phyloP scores from a whole-genome alignment of 2,329 filamentous ascomycete species.

The Ceratocystis cacaofunesta region DNA sequence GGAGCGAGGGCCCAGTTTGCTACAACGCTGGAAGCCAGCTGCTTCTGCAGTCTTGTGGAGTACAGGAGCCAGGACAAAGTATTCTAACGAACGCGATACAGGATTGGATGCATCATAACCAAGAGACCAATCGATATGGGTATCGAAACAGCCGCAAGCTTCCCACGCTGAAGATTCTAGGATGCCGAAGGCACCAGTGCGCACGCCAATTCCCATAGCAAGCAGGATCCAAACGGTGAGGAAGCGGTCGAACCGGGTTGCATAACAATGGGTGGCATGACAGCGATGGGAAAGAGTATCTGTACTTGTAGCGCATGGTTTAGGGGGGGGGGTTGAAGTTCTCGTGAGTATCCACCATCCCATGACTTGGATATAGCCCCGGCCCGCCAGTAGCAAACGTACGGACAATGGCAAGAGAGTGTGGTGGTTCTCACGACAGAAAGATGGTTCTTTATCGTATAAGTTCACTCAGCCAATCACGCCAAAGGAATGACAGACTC shows the following conservation, averaged over 20 bases:
- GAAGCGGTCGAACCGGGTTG: slow-evolving; percentile 41
- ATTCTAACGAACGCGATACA: slow-evolving; percentile 75
- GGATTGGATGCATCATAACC: slow-evolving; percentile 89
- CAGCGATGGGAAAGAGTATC: background rate
- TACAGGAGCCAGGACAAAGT: slow-evolving; percentile 51
- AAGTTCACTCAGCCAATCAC: background rate
- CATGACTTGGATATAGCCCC: too few species aligned
- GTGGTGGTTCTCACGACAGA: background rate
- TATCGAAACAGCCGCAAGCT: slow-evolving; percentile 54
- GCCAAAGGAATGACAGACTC: background rate
- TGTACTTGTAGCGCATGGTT: background rate
- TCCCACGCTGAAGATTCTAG: slow-evolving; percentile 49
- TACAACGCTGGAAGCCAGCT: slow-evolving; percentile 61
- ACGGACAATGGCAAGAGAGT: background rate
- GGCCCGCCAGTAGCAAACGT: too few species aligned
- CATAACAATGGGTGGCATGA: background rate
- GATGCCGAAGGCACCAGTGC: slow-evolving; percentile 55
- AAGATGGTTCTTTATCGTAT: background rate
- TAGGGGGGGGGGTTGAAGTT: too few species aligned
- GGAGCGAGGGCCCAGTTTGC: slow-evolving; percentile 76
- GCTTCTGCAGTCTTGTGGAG: slow-evolving; percentile 53
- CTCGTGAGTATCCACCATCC: too few species aligned
- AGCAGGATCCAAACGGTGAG: slow-evolving; percentile 62
- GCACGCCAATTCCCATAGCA: slow-evolving; percentile 59
- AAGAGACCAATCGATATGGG: slow-evolving; percentile 68